phyloP scores from a whole-genome alignment of 148 eudicot genomes.

The Persicaria tinctoria region DNA sequence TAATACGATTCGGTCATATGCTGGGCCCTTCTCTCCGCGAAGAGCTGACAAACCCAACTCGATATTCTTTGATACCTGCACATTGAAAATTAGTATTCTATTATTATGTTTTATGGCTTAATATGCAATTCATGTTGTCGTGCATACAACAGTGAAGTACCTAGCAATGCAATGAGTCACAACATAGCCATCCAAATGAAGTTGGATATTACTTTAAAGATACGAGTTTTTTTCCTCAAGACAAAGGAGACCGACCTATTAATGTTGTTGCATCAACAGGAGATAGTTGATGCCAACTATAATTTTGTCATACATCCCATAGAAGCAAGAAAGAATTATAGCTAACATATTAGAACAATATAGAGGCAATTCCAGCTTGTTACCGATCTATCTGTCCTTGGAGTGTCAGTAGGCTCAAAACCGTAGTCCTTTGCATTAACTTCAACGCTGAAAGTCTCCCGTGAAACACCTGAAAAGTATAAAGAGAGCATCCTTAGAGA shows the following conservation, averaged over 20 bases:
- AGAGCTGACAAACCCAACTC: conserved; percentile 87
- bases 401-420: conserved; percentile 85
- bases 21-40: conserved; percentile 88
- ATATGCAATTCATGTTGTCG: not conserved
- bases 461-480: conserved; percentile 65
- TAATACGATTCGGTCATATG: conserved; percentile 78
- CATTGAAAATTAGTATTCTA: not conserved
- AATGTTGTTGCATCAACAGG: not conserved
- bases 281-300: not conserved
- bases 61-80: conserved; percentile 75
- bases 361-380: not conserved
- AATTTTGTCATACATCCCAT: not conserved
- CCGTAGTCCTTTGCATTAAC: conserved; percentile 81
- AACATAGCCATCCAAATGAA: not conserved
- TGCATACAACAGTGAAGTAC: not conserved
- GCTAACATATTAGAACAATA: not conserved
- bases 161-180: not conserved
- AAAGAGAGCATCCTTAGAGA: conserved; percentile 6
- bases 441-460: conserved; percentile 62
- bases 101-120: not conserved
- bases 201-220: not conserved
- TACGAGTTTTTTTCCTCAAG: not conserved
- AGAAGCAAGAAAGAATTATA: not conserved
- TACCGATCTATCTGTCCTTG: conserved; percentile 98
- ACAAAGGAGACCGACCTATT: not conserved